A percentile compares a stretch with the other conserved stretches of the same genome.
Evolutionary conservation across 1,139 yeast species (phyloP).

Genomic region (Kodamaea anthophila): DNA sequence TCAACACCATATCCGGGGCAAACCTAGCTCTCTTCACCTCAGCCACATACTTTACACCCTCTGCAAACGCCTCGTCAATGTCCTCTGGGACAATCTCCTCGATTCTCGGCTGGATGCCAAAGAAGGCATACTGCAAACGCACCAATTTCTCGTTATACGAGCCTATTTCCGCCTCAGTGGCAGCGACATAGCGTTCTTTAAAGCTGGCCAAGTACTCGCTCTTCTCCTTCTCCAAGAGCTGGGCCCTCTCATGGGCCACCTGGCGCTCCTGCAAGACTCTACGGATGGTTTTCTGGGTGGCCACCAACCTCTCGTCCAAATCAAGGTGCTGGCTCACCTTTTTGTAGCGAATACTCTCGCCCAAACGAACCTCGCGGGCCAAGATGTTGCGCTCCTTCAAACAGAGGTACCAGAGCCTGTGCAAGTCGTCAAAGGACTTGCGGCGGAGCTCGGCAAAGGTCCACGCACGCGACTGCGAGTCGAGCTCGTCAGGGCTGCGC

Average conservation of each 20-base stretch:
- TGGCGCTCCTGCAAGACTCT: conserved; percentile 87
- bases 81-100: conserved; percentile 40
- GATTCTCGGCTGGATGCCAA: conserved; percentile 59
- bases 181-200: conserved; percentile 49
- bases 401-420: conserved; percentile 82
- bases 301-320: conserved; percentile 31
- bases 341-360: conserved; percentile 23
- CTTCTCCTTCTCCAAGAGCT: conserved; percentile 41
- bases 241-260: conserved; percentile 60
- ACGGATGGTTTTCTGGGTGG: conserved; percentile 56
- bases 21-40: conserved; percentile 49
- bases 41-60: conserved; percentile 65
- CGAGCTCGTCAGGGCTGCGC: conserved; percentile 54
- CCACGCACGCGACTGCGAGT: conserved; percentile 72
- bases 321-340: conserved; percentile 22
- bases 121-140: conserved; percentile 74
- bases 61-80: conserved; percentile 47
- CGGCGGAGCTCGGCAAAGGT: conserved; percentile 80
- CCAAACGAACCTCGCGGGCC: conserved; percentile 63
- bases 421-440: conserved; percentile 87
- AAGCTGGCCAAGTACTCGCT: conserved; percentile 51
- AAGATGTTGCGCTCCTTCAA: conserved; percentile 77
- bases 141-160: conserved; percentile 64
- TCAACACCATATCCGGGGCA: conserved; percentile 19
- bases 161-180: conserved; percentile 51